Evolutionary conservation across 306 rosid species (phyloP).

Genomic region (Quercus alba): DNA sequence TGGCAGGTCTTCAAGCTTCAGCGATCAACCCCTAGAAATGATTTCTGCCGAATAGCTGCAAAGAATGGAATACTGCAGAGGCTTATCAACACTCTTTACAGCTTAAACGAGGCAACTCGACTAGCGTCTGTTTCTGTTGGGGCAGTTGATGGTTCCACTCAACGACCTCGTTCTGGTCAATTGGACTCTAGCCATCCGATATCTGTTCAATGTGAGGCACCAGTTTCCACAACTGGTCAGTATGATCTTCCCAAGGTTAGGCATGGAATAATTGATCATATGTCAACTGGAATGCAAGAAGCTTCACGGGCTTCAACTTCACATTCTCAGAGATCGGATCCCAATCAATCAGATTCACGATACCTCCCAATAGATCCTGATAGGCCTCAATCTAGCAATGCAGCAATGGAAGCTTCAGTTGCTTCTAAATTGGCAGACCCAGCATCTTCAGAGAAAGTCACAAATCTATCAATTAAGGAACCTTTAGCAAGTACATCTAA

Average conservation of each 20-base stretch:
- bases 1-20: slow-evolving; percentile 99
- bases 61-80: slow-evolving; percentile 90
- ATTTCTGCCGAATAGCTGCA: slow-evolving; percentile 94
- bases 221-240: slow-evolving; percentile 54
- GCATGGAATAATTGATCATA: slow-evolving; percentile 70
- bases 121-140: slow-evolving; percentile 81
- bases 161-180: slow-evolving; percentile 78
- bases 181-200: slow-evolving; percentile 64
- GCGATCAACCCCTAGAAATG: slow-evolving; percentile 91
- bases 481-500: slow-evolving; percentile 39
- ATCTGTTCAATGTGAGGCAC: slow-evolving; percentile 60
- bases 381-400: slow-evolving; percentile 66
- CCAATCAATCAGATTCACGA: slow-evolving; percentile 45
- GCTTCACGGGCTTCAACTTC: slow-evolving; percentile 79
- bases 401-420: slow-evolving; percentile 39
- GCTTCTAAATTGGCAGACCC: slow-evolving; percentile 40
- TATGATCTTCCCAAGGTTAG: slow-evolving; percentile 57
- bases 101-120: slow-evolving; percentile 96
- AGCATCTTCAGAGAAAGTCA: slow-evolving; percentile 46
- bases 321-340: slow-evolving; percentile 73
- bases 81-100: slow-evolving; percentile 95
- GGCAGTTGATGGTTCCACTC: slow-evolving; percentile 67
- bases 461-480: slow-evolving; percentile 50
- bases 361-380: slow-evolving; percentile 52
- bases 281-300: slow-evolving; percentile 46